Base-by-base conservation (phyloP, 176 grass and related monocot genomes). In the Tillandsia fasciculata region DNA sequence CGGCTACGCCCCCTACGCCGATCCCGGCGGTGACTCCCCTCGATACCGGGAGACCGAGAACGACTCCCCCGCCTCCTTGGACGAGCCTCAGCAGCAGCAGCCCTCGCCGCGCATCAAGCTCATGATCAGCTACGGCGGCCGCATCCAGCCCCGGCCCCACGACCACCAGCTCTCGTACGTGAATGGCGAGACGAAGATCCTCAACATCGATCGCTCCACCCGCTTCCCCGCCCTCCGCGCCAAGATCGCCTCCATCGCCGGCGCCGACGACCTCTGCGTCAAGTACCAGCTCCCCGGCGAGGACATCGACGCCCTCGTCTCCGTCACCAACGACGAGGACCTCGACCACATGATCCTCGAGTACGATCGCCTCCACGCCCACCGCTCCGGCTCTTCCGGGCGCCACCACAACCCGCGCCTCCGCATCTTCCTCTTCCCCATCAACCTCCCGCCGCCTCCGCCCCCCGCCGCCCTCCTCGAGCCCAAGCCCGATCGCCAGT, bases 271-370 rank as follows among this genome's bases (percentile, higher is more conserved):
- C 23, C 2, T 99, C 71, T 94, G 95, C 68, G 27, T 93, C 82
- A 99, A 99, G 87, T 99, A 99, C 72, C 95, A 99, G 77, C 90
- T 99, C 8, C 94, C 95, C 0, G 95, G 94, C n/a, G 95, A 99
- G 87, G 95, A 99, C 74, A 90, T 99, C 48, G 95, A 99, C 73
- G 87, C 95, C 58, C 95, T 99, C 51, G 72, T 99, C 74, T 94
- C 95, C 59, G 82, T 99, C 66, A 94, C 95, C 48, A 90, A 94
- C 80, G 95, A 99, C 51, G 95, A 99, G 79, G 95, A 99, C 74
- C 84, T 94, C 7, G 95, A 99, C 1, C 80, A 94, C 52, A 84
- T 99, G 75, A 75, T 99, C 64, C 42, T 88, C 65, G 95, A 99
- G 90, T 99, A 80, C 74, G 87, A 99, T 76, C 90, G 95, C 53